phyloP scores from a whole-genome alignment of 768 basidiomycete genomes.

The Boletus tomentosulus region DNA sequence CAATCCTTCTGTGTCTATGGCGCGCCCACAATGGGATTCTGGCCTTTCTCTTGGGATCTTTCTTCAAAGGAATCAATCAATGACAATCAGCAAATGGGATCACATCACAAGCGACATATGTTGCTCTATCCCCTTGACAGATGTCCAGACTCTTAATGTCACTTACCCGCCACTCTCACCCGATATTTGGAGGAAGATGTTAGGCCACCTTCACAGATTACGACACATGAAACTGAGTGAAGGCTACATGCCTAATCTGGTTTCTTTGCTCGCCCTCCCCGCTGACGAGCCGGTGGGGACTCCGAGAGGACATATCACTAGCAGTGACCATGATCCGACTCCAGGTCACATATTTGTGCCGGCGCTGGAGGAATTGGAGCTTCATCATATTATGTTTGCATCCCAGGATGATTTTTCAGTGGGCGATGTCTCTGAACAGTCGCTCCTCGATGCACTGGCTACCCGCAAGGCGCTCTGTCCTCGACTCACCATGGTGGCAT shows the following conservation, averaged over 20 bases:
- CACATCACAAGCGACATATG: not conserved
- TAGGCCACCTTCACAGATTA: not conserved
- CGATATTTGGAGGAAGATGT: slow-evolving; percentile 2
- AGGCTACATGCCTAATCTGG: not conserved
- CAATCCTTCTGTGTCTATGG: not conserved
- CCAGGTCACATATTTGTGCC: not conserved
- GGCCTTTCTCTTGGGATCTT: slow-evolving; percentile 1
- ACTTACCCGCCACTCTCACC: not conserved
- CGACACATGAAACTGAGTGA: not conserved
- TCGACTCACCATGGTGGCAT: not conserved
- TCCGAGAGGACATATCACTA: not conserved
- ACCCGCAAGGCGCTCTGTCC: not conserved
- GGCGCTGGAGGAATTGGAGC: not conserved
- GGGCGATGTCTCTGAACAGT: not conserved
- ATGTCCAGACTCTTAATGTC: not conserved
- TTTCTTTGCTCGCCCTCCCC: not conserved
- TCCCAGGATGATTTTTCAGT: not conserved
- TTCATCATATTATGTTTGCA: not conserved
- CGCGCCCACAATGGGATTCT: not conserved
- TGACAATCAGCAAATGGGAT: not conserved
- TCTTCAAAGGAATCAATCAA: not conserved
- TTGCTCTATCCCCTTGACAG: not conserved
- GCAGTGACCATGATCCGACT: not conserved
- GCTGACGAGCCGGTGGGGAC: not conserved
- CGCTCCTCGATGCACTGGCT: not conserved